phyloP scores from a whole-genome alignment of 23 red algal species.

The Gracilaria caudata region DNA sequence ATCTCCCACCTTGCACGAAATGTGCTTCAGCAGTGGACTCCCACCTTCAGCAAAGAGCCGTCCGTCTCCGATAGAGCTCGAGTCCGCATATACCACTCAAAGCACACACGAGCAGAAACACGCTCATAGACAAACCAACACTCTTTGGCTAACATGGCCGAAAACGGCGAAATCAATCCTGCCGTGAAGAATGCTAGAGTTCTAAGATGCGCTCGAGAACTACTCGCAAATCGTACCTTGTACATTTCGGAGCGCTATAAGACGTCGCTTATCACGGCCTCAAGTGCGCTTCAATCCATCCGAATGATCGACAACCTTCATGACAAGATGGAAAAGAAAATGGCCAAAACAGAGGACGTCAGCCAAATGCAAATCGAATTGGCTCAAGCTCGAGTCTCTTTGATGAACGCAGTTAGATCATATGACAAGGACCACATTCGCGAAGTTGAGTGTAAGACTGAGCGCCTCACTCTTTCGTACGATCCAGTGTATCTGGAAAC shows the following conservation, averaged over 20 bases:
- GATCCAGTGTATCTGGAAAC: constrained; percentile 57
- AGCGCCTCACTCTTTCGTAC: constrained; percentile 45
- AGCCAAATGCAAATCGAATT: constrained; percentile 5
- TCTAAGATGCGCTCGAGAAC: constrained; percentile 10
- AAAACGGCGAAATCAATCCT: constrained; percentile 14
- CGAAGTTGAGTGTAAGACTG: constrained; percentile 26
- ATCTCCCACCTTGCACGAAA: no score
- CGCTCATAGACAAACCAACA: background rate
- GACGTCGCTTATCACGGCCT: constrained; percentile 12
- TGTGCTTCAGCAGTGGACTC: no score
- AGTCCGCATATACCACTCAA: no score
- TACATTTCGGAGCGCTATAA: constrained; percentile 9
- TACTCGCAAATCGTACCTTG: background rate
- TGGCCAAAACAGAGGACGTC: background rate
- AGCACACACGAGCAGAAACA: no score
- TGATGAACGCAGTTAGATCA: constrained; percentile 21
- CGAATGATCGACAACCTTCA: constrained; percentile 51
- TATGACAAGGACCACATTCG: constrained; percentile 42
- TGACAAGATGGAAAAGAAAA: background rate
- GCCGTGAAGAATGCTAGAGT: constrained; percentile 1
- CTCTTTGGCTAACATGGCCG: background rate
- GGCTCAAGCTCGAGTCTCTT: background rate
- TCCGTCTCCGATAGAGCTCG: no score
- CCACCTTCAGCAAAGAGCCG: no score
- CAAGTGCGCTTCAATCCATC: constrained; percentile 20